Base-by-base conservation (phyloP, 106 monocot genomes). In the Apostasia shenzhenica region DNA sequence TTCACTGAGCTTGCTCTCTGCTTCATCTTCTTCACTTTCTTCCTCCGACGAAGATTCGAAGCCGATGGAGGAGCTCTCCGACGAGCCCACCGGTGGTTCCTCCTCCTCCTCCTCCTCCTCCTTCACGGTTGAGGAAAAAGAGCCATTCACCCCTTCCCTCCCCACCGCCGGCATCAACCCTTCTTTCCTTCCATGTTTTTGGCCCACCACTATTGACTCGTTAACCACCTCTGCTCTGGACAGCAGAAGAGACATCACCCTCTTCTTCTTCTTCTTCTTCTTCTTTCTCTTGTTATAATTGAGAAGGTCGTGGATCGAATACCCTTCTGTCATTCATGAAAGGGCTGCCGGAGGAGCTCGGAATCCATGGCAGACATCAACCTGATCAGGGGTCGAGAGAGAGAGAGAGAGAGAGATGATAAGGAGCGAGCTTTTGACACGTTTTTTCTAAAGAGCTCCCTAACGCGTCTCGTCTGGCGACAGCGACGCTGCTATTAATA, bases 21-120 rank as follows among this genome's bases (percentile, higher is more conserved):
- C 78, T 66, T 76, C 85, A 5, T 79, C 74, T 14, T 52, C 83
- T 13, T 77, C 81, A 10, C 63, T 74, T n/a, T 78, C 75, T 2
- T 55, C 59, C 13, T 42, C 61, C 0, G 80, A 80, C 53, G 67
- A 67, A 42, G 50, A 38, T 52, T 66, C 50, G 9, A 55, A 57
- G 13, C 51, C 57, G 13, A 38, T 72, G 7, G 80, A 75, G 2
- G 74, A 80, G 56, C 76, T 72, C 66, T 71, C 75, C 37, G 68
- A 77, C 0, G 63, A 69, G 6, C 45, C 73, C 37, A 59, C 70
- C 4, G 67, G 26, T 26, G 26, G 26, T 26, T 26, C 68, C 3
- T 68, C 76, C 39, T 60, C 51, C 46, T 14, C 53, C 42, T 54
- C 73, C 41, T 6, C 54, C 60, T 45, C 47, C 48, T 48, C 54